These are phyloP conservation scores for Micractinium conductrix DNA, from an alignment of 139 green algal genomes.

Conservation along the genomic window DNA sequence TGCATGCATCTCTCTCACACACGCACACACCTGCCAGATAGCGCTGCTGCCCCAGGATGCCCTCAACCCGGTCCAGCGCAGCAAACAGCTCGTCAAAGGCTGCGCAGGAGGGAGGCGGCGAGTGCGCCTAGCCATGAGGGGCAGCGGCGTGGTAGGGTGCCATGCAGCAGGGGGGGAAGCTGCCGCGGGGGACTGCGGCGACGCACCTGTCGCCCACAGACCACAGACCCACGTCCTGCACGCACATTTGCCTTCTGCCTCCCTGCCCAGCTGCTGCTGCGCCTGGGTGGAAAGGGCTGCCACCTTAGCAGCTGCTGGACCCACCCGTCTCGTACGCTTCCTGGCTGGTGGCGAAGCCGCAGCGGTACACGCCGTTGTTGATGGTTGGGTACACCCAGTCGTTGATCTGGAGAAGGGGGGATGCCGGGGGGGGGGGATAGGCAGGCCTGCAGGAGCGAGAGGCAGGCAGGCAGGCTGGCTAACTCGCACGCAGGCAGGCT, in stretches of 20 bases:
- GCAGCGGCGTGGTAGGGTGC: background rate
- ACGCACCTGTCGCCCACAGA: too few relatives aligned
- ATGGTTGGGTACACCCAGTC: slow-evolving; percentile 88
- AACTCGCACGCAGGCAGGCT: background rate
- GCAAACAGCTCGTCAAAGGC: slow-evolving; percentile 77
- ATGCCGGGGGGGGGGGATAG: background rate
- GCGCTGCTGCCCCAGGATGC: slow-evolving; percentile 77
- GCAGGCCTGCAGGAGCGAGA: too few relatives aligned
- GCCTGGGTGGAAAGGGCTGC: slow-evolving; percentile 27
- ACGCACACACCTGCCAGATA: too few relatives aligned
- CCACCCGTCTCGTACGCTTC: slow-evolving; percentile 82
- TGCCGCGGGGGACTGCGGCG: too few relatives aligned
- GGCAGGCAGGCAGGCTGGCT: background rate
- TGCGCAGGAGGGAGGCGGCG: background rate
- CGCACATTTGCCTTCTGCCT: too few relatives aligned
- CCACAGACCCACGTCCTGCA: too few relatives aligned
- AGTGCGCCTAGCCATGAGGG: too few relatives aligned
- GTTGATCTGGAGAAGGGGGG: slow-evolving; percentile 61
- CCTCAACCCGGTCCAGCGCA: slow-evolving; percentile 81
- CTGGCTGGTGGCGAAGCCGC: slow-evolving; percentile 92
- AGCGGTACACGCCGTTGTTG: slow-evolving; percentile 98
- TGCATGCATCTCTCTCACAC: too few relatives aligned
- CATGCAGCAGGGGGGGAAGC: too few relatives aligned
- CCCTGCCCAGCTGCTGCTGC: background rate
- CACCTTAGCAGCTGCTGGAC: background rate